Percentiles rank a stretch among this genome's conserved stretches.
These are phyloP conservation scores for Fusarium phyllophilum DNA, from an alignment of 2,329 filamentous ascomycete species.

Conservation along the genomic window DNA sequence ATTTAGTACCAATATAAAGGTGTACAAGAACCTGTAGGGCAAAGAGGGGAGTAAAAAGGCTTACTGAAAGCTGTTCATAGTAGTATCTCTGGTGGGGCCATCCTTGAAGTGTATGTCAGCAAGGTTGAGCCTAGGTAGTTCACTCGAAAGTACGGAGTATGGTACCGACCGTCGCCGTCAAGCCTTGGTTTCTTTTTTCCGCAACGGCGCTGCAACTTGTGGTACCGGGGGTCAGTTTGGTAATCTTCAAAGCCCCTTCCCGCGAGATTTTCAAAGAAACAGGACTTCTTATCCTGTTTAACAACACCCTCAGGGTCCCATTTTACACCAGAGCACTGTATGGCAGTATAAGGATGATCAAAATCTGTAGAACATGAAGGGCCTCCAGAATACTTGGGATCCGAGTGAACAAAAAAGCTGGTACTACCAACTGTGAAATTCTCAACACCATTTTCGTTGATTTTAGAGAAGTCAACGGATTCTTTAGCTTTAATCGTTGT, in stretches of 20 bases:
- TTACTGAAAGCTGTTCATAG: not conserved
- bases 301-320: not conserved
- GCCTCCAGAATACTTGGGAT: not conserved
- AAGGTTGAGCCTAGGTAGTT: not conserved
- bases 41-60: not conserved
- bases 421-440: not conserved
- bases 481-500: not conserved
- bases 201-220: not conserved
- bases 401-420: not conserved
- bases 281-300: not conserved
- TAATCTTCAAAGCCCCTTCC: not conserved
- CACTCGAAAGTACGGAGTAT: not conserved
- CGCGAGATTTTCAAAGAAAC: not conserved
- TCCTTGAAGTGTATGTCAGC: not conserved
- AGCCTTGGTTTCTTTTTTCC: not conserved
- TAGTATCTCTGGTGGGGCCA: not conserved
- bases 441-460: not conserved
- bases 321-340: not conserved
- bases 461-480: not conserved
- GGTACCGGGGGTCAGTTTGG: not conserved
- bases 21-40: not conserved
- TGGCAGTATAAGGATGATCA: not conserved
- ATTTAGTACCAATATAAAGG: not conserved
- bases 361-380: not conserved
- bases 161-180: not conserved